phyloP scores from a whole-genome alignment of 495 filamentous ascomycete genomes.

The Hypoxylon perforatum region DNA sequence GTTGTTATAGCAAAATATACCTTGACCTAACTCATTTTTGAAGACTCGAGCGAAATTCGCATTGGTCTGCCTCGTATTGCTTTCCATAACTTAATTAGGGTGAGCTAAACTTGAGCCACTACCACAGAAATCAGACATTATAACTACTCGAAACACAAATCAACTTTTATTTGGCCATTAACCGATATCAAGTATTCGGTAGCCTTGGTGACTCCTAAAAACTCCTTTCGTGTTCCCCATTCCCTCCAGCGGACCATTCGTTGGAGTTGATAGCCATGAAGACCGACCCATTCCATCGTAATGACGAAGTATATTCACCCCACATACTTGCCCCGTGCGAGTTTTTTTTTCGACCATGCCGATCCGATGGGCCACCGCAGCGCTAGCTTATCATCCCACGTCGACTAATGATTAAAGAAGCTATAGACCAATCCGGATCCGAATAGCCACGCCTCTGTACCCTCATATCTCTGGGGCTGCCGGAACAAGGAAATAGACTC shows the following conservation, averaged over 20 bases:
- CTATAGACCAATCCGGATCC: slow-evolving; percentile 24
- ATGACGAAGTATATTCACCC: slow-evolving; percentile 25
- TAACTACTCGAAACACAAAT: slow-evolving; percentile 32
- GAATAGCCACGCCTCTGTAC: slow-evolving; percentile 22
- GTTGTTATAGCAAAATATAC: background rate
- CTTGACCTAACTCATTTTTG: no score
- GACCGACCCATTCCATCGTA: slow-evolving; percentile 32
- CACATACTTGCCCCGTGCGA: slow-evolving; percentile 16
- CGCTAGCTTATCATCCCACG: slow-evolving; percentile 26
- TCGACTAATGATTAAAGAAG: slow-evolving; percentile 39
- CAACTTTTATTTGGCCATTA: slow-evolving; percentile 44
- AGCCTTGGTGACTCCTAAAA: slow-evolving; percentile 36
- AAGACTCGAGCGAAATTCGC: no score
- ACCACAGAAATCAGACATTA: slow-evolving; percentile 12
- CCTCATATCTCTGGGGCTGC: slow-evolving; percentile 17
- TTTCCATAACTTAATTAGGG: background rate
- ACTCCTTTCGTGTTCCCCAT: slow-evolving; percentile 40
- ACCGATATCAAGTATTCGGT: slow-evolving; percentile 19
- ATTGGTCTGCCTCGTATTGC: no score
- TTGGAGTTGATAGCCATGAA: slow-evolving; percentile 28
- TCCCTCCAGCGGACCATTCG: slow-evolving; percentile 28
- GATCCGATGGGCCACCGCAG: slow-evolving; percentile 20
- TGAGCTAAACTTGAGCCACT: slow-evolving; percentile 1
- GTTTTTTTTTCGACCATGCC: slow-evolving; percentile 24
- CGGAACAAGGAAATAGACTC: slow-evolving; percentile 19